A percentile compares a stretch with the other conserved stretches of the same genome.
Evolutionary conservation across 2,329 filamentous ascomycete species (phyloP).

Genomic region (Colletotrichum destructivum): DNA sequence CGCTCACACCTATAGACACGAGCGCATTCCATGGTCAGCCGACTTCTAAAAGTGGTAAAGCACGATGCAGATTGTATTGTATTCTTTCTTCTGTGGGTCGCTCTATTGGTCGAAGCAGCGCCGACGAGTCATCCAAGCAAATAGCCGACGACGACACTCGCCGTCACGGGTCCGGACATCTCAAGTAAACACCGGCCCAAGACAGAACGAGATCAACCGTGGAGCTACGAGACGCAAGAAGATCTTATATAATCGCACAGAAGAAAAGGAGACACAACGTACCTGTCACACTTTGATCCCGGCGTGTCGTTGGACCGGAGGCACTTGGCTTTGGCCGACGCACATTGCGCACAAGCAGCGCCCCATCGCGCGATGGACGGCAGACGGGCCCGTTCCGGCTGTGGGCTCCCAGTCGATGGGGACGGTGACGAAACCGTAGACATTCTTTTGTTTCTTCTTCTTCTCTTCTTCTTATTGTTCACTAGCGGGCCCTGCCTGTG

Average conservation of each 20-base stretch:
- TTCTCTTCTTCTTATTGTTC: neutral
- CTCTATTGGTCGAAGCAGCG: neutral
- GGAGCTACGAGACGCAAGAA: neutral
- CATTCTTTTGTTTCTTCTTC: neutral
- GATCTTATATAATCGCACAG: neutral
- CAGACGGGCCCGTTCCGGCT: slow-evolving; percentile 8
- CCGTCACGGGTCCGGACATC: slow-evolving; percentile 4
- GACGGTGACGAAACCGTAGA: slow-evolving; percentile 7
- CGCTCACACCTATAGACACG: slow-evolving; percentile 59
- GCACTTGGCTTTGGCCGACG: slow-evolving; percentile 66
- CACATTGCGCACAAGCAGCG: slow-evolving; percentile 64
- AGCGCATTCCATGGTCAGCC: neutral
- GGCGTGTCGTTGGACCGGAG: slow-evolving; percentile 56
- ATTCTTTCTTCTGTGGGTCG: neutral
- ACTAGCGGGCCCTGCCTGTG: neutral
- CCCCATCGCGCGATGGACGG: slow-evolving; percentile 57
- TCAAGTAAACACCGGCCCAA: slow-evolving; percentile 17
- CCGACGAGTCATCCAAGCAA: neutral
- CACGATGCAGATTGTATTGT: neutral
- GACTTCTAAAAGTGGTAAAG: neutral
- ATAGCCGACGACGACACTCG: neutral
- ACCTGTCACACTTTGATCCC: slow-evolving; percentile 63
- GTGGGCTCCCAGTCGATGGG: neutral
- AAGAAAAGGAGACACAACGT: neutral
- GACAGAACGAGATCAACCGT: neutral